phyloP scores from a whole-genome alignment of 2,329 filamentous ascomycete species.

The Akanthomyces lecanii region DNA sequence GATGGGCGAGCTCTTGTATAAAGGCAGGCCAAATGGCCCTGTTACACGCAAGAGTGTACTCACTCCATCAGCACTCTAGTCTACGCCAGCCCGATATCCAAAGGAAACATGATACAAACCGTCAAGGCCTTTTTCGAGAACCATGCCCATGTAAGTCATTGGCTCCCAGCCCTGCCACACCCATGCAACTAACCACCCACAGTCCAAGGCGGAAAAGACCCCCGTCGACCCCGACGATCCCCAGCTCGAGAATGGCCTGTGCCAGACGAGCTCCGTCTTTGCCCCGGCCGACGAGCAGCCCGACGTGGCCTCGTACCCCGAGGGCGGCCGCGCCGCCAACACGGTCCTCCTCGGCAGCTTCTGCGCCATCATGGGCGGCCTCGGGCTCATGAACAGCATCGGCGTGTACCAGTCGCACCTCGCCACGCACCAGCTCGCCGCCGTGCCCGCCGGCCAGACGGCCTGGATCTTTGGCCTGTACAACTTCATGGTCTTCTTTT shows the following conservation, averaged over 20 bases:
- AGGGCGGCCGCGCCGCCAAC: constrained; percentile 62
- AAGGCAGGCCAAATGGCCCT: background rate
- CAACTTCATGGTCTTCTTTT: constrained; percentile 63
- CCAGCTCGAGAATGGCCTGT: constrained; percentile 6
- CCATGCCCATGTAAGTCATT: background rate
- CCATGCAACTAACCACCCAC: background rate
- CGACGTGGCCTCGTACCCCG: constrained; percentile 50
- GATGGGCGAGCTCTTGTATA: background rate
- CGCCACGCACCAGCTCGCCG: constrained; percentile 53
- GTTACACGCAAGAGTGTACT: background rate
- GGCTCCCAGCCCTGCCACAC: background rate
- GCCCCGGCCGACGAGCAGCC: constrained; percentile 2
- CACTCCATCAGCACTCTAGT: background rate
- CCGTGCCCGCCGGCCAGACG: constrained; percentile 52
- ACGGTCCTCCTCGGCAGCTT: constrained; percentile 64
- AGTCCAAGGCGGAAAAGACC: background rate
- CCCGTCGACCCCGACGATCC: background rate
- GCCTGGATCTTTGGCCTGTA: constrained; percentile 71
- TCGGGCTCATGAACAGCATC: constrained; percentile 61
- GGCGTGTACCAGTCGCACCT: constrained; percentile 65
- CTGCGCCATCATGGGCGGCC: constrained; percentile 54
- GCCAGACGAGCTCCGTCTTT: constrained; percentile 10
- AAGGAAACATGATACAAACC: background rate
- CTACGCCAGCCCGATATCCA: background rate
- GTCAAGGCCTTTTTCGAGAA: background rate